Conservation (phyloP, 2,329 filamentous ascomycete species). For the Ramularia collo-cygni region DNA sequence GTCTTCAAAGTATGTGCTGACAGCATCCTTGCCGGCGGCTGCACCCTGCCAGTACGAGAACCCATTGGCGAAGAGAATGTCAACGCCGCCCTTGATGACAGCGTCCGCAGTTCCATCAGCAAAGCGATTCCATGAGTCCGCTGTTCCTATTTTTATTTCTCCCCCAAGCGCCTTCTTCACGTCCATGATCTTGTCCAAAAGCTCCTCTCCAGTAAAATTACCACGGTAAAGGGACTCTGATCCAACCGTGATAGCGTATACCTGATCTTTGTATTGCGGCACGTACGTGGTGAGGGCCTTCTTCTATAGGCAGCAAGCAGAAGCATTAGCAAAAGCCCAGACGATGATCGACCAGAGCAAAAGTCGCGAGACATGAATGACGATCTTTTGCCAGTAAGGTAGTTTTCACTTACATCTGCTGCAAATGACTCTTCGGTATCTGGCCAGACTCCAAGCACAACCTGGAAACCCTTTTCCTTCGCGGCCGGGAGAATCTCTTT, state of each 20-base stretch:
- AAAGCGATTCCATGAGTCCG: conserved; percentile 68
- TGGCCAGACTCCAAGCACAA: conserved; percentile 65
- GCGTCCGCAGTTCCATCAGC: conserved; percentile 61
- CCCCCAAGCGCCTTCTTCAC: conserved; percentile 50
- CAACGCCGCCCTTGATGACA: conserved; percentile 53
- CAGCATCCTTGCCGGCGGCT: conserved; percentile 44
- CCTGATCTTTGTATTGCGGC: conserved; percentile 47
- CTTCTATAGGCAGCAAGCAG: no score
- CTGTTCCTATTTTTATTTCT: conserved; percentile 56
- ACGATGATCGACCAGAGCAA: no score
- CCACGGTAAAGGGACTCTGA: conserved; percentile 65
- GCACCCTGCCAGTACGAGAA: conserved; percentile 66
- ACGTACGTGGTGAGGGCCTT: conserved; percentile 48
- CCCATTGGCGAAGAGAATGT: conserved; percentile 59
- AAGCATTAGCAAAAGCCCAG: no score
- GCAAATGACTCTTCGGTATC: conserved; percentile 57
- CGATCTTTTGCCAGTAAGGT: no score
- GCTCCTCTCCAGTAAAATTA: conserved; percentile 55
- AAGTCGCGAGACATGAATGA: no score
- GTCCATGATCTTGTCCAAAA: conserved; percentile 55
- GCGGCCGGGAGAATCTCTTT: conserved; percentile 59
- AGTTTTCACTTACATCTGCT: no score
- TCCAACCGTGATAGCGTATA: conserved; percentile 64
- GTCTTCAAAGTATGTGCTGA: conserved; percentile 59
- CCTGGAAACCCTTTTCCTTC: conserved; percentile 57